Conservation (phyloP, 306 rosid genomes). For the Heteromeles arbutifolia region DNA sequence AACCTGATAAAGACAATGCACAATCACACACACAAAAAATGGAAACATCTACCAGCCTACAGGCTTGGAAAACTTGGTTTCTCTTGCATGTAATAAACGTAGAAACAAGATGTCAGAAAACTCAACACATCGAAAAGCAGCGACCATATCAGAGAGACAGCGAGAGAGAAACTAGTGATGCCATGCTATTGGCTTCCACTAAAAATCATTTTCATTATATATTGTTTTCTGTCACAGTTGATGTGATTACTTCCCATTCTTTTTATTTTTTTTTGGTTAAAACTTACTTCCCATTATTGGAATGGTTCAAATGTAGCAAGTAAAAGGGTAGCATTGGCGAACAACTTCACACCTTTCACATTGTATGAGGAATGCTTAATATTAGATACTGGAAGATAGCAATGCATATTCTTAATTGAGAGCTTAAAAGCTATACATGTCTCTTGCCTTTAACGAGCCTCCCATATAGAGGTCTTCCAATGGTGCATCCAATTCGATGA, state of each 20-base stretch:
- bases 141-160: neutral
- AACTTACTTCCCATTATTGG: neutral
- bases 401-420: neutral
- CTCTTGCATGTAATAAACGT: neutral
- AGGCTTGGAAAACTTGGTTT: neutral
- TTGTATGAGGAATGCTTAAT: neutral
- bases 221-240: neutral
- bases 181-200: neutral
- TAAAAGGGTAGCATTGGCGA: neutral
- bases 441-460: slow-evolving; percentile 77
- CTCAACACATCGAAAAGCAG: neutral
- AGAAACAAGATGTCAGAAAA: neutral
- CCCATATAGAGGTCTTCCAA: slow-evolving; percentile 96
- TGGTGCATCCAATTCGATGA: slow-evolving; percentile 76
- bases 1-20: slow-evolving; percentile 42
- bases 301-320: neutral
- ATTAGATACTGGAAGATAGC: neutral
- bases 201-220: neutral
- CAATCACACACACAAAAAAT: neutral
- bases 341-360: neutral
- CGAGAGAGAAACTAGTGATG: neutral
- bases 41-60: neutral
- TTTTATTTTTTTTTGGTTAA: too few species aligned
- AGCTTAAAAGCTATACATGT: neutral
- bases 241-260: neutral